phyloP scores from a whole-genome alignment of 2,329 filamentous ascomycete genomes.

The Blastomyces gilchristii region DNA sequence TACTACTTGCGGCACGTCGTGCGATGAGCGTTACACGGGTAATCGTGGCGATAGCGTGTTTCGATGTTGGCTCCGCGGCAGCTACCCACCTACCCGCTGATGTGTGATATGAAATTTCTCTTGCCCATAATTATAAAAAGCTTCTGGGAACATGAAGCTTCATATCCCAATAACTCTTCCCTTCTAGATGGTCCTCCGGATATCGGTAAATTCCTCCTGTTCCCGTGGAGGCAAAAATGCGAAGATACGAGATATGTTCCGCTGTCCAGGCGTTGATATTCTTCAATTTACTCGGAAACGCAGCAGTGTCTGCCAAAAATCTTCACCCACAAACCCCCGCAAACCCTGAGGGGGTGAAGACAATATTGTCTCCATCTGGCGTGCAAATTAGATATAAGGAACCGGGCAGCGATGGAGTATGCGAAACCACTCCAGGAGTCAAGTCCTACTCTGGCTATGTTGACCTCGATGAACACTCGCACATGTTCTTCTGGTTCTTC shows the following conservation, averaged over 20 bases:
- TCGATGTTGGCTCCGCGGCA: not conserved
- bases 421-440: slow-evolving; percentile 48
- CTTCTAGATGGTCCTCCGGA: too few relatives aligned
- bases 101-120: not conserved
- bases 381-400: slow-evolving; percentile 50
- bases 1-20: too few relatives aligned
- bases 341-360: slow-evolving; percentile 29
- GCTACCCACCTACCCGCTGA: too few relatives aligned
- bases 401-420: slow-evolving; percentile 33
- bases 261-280: slow-evolving; percentile 13
- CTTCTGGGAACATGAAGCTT: not conserved
- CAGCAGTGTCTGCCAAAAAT: slow-evolving; percentile 14
- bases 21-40: not conserved
- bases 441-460: slow-evolving; percentile 51
- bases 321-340: slow-evolving; percentile 28
- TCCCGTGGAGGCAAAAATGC: not conserved
- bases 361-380: slow-evolving; percentile 31
- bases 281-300: slow-evolving; percentile 18
- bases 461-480: slow-evolving; percentile 48
- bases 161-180: not conserved
- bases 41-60: not conserved
- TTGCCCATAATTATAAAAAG: not conserved
- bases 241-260: not conserved
- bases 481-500: slow-evolving; percentile 58
- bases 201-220: not conserved